A percentile compares a stretch with the other conserved stretches of the same genome.
These are phyloP conservation scores for Monosporascus sp. DNA, from an alignment of 2,329 filamentous ascomycete genomes.

Conservation along the genomic window DNA sequence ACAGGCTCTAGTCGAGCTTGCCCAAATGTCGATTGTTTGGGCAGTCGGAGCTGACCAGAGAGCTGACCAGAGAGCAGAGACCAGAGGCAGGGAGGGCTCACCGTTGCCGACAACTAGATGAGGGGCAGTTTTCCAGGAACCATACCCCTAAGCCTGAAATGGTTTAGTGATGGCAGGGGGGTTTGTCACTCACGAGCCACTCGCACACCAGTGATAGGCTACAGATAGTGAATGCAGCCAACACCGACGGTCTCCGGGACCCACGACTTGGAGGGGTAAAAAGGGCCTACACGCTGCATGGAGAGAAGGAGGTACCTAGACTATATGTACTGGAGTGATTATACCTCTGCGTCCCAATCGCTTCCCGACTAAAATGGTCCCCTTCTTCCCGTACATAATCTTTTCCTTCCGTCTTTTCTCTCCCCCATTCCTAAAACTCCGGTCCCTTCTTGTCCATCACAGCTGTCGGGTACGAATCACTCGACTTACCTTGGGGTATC, in stretches of 20 bases:
- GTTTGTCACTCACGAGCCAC: conserved; percentile 6
- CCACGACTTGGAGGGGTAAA: background rate
- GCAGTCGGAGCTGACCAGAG: background rate
- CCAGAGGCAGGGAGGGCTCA: background rate
- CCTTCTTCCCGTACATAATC: conserved; percentile 9
- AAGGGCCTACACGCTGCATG: no score
- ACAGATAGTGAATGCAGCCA: background rate
- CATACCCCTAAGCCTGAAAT: conserved; percentile 12
- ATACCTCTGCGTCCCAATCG: conserved; percentile 16
- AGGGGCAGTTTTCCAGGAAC: conserved; percentile 17
- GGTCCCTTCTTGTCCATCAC: conserved; percentile 19
- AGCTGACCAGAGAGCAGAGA: background rate
- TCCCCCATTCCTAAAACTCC: conserved; percentile 16
- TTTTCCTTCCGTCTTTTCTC: conserved; percentile 11
- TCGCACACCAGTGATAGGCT: background rate
- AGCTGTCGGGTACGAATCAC: conserved; percentile 2
- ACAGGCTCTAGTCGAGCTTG: no score
- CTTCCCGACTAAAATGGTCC: conserved; percentile 23
- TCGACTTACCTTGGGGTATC: background rate
- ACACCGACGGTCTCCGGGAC: background rate
- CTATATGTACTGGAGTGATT: background rate
- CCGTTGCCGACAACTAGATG: conserved; percentile 1
- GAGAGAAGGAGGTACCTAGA: no score
- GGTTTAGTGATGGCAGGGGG: conserved; percentile 9
- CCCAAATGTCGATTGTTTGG: no score